A percentile compares a stretch with the other conserved stretches of the same genome.
phyloP scores from a whole-genome alignment of 345 rosid genomes.

The Hibiscus syriacus region DNA sequence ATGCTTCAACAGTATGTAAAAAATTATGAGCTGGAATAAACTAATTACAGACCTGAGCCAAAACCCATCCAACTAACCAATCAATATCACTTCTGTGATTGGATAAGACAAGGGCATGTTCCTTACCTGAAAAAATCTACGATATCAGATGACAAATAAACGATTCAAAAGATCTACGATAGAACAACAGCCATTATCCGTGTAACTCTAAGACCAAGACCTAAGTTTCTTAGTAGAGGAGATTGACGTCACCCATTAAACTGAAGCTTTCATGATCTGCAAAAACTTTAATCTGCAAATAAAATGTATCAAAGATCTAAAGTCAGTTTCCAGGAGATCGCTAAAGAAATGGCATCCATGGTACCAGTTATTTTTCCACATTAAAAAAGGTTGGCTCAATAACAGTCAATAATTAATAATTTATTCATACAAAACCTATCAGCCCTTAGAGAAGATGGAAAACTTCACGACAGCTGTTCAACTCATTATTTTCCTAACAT shows the following conservation, averaged over 20 bases:
- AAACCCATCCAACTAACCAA: conserved; percentile 95
- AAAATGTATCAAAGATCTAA: conserved; percentile 16
- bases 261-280: conserved; percentile 64
- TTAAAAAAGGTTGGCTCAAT: neutral
- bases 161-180: neutral
- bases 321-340: conserved; percentile 3
- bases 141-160: conserved; percentile 10
- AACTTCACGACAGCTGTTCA: neutral
- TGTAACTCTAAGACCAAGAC: neutral
- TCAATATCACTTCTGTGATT: conserved; percentile 93
- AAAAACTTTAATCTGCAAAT: conserved; percentile 59
- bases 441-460: neutral
- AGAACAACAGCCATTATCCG: neutral
- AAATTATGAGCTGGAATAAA: neutral
- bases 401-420: neutral
- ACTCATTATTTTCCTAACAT: conserved; percentile 1
- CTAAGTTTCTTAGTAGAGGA: neutral
- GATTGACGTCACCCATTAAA: conserved; percentile 54
- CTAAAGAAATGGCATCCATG: neutral
- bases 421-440: neutral
- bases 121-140: conserved; percentile 53
- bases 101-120: conserved; percentile 72
- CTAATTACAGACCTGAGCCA: conserved; percentile 66
- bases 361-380: neutral
- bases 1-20: neutral